These are phyloP conservation scores for Cladosporium cucumerinum DNA, from an alignment of 2,329 filamentous ascomycete species.

Conservation along the genomic window DNA sequence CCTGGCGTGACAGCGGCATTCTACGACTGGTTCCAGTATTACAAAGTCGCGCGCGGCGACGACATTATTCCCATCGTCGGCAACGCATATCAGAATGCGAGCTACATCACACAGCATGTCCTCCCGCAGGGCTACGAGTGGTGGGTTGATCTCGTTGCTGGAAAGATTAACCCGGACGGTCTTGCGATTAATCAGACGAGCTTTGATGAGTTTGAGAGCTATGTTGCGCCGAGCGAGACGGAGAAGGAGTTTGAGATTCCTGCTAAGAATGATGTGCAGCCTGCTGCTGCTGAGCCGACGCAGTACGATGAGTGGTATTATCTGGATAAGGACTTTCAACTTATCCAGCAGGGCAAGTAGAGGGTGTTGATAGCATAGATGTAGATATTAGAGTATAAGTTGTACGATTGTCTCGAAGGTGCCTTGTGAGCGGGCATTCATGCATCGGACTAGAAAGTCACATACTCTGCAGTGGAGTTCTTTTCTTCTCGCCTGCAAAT, in stretches of 20 bases:
- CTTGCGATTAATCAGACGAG: constrained; percentile 37
- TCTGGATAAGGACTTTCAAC: constrained; percentile 3
- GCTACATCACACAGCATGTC: constrained; percentile 95
- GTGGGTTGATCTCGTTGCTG: constrained; percentile 92
- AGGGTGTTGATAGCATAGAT: not conserved
- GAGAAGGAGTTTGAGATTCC: constrained; percentile 14
- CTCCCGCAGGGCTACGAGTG: constrained; percentile 94
- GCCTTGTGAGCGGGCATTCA: not conserved
- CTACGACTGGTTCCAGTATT: constrained; percentile 99
- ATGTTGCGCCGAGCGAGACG: constrained; percentile 11
- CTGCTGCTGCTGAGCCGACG: constrained; percentile 11
- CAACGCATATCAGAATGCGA: constrained; percentile 99
- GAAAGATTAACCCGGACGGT: constrained; percentile 54
- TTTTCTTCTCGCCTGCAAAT: not conserved
- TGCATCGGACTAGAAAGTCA: not conserved
- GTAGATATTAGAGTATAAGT: not conserved
- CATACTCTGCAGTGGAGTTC: not conserved
- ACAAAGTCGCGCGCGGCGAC: constrained; percentile 99
- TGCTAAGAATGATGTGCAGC: not conserved
- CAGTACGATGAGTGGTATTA: constrained; percentile 17
- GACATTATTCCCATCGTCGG: constrained; percentile 99
- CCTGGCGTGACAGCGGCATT: constrained; percentile 94
- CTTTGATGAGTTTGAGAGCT: constrained; percentile 8
- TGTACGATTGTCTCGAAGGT: not conserved
- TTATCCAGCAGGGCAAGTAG: constrained; percentile 20